phyloP scores from a whole-genome alignment of 768 basidiomycete genomes.

The Pleurotus citrinopileatus region DNA sequence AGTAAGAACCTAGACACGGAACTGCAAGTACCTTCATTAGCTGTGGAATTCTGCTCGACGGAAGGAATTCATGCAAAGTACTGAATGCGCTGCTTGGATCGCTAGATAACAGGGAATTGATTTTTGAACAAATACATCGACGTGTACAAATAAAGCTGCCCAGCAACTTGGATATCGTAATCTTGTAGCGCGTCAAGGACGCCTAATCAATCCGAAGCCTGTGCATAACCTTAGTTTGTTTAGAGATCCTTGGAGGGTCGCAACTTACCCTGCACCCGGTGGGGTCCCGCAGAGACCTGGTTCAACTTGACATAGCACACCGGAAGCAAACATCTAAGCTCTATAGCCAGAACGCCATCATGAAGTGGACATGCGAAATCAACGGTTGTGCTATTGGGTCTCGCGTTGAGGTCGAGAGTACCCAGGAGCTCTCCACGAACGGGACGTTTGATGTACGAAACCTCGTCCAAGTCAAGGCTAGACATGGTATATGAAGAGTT shows the following conservation, averaged over 20 bases:
- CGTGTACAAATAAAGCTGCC: too few species aligned
- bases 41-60: too few species aligned
- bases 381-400: conserved; percentile 12
- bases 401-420: conserved; percentile 9
- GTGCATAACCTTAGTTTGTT: conserved; percentile 4
- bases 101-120: too few species aligned
- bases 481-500: conserved; percentile 1
- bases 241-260: neutral
- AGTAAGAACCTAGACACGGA: too few species aligned
- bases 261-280: neutral
- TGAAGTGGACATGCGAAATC: conserved; percentile 14
- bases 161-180: too few species aligned
- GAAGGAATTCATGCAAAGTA: too few species aligned
- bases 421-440: conserved; percentile 15
- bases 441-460: conserved; percentile 13
- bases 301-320: conserved; percentile 14
- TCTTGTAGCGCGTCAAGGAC: too few species aligned
- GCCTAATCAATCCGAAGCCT: neutral
- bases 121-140: too few species aligned
- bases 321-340: conserved; percentile 14
- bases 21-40: too few species aligned
- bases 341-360: conserved; percentile 9
- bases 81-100: too few species aligned
- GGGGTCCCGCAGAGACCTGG: conserved; percentile 6
- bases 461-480: conserved; percentile 12